Base-by-base conservation (phyloP, 208 protist genomes). In the Acanthamoeba castellanii region DNA sequence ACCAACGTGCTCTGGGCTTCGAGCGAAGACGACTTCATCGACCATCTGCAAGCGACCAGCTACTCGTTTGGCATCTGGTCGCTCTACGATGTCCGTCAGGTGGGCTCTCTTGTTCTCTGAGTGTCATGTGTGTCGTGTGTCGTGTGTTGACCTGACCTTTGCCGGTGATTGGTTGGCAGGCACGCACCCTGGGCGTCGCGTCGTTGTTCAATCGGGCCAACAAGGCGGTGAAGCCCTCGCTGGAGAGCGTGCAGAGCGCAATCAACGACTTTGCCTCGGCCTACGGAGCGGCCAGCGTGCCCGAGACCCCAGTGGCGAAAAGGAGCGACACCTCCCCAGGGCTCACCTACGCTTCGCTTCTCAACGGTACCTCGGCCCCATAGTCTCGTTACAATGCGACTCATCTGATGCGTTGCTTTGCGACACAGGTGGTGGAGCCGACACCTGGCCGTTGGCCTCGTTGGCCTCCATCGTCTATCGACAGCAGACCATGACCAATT, bases 11-110 rank as follows among this genome's bases (percentile, higher is more conserved):
- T 30, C 11, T 7, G 27, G 1, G 66, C 66, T 11, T 30, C 66
- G 25, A 25, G 14, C 6, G 66, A 74, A 30, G 66, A 74, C 9
- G 66, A 74, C 66, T 74, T 74, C 66, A 74, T 74, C 66, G 6
- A 13, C 25, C 13, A 34, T 1, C 27, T 74, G 66, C 37, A 42
- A 42, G 27, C 66, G 66, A 37, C 1, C 22, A 16, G 18, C 9
- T 74, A 74, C 32, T 42, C 66, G 32, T 30, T 74, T 25, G 66
- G n/a, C 32, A 32, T 74, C 66, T 20, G 66, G 66, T 25, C 66
- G 66, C n/a, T 74, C n/a, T 74, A 74, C 27, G 66, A 74, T 8
- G 27, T 74, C 27, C 66, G 66, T 74, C 66, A 74, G 66, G 66
- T 74, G 32, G 11, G 18, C 32, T 30, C 32, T 25, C 25, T 30